phyloP scores from a whole-genome alignment of 164 flowering plant species.

The Santalum album region DNA sequence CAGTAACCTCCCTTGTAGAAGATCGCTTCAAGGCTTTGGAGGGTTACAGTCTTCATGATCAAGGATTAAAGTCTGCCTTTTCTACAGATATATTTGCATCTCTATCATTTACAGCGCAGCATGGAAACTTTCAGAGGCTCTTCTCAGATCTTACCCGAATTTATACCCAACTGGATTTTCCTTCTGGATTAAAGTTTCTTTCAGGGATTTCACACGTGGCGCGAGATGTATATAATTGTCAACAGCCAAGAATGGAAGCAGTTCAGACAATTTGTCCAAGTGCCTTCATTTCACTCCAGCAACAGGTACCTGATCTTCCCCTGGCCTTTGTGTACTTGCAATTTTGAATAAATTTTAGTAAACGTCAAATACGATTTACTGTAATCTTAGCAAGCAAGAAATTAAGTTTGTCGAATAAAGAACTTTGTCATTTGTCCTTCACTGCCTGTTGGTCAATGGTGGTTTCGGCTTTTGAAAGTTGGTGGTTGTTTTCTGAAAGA shows the following conservation, averaged over 20 bases:
- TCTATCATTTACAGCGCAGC: conserved; percentile 65
- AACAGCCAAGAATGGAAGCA: conserved; percentile 31
- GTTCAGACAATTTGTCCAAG: conserved; percentile 51
- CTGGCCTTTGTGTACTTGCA: not conserved
- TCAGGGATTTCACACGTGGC: conserved; percentile 42
- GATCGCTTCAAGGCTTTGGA: conserved; percentile 16
- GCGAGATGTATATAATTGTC: conserved; percentile 42
- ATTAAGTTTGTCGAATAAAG: too few species aligned
- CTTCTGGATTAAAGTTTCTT: conserved; percentile 60
- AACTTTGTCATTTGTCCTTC: too few species aligned
- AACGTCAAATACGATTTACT: too few species aligned
- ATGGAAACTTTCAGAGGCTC: conserved; percentile 76
- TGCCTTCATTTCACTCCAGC: conserved; percentile 68
- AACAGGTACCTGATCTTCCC: conserved; percentile 47
- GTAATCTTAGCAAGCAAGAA: too few species aligned
- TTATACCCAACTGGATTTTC: conserved; percentile 56
- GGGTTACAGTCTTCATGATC: conserved; percentile 24
- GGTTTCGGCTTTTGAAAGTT: too few species aligned
- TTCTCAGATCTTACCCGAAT: conserved; percentile 71
- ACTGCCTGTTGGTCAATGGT: too few species aligned
- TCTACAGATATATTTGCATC: conserved; percentile 66
- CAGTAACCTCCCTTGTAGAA: conserved; percentile 25
- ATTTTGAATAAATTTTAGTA: too few species aligned
- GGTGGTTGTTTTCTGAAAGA: too few species aligned
- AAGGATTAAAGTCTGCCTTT: conserved; percentile 37